Conservation (phyloP, 768 basidiomycete species). For the Termitomyces titanicus region DNA sequence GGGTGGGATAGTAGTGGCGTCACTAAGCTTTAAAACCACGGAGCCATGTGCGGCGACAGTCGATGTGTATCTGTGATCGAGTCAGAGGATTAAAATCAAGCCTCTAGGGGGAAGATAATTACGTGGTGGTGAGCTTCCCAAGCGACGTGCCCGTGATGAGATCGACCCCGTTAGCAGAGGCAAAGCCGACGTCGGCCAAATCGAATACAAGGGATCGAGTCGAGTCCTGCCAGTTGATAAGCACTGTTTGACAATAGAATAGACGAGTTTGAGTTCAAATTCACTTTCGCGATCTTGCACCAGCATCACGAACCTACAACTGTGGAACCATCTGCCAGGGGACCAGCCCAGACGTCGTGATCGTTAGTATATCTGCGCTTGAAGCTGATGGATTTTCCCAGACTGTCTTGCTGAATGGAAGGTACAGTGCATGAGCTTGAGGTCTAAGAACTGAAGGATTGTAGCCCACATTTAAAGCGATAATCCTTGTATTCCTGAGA, state of each 20-base stretch:
- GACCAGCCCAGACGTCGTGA: conserved; percentile 46
- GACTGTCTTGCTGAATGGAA: conserved; percentile 37
- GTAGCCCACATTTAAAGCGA: conserved; percentile 35
- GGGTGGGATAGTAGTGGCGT: conserved; percentile 19
- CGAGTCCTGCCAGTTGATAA: conserved; percentile 41
- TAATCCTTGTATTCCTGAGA: conserved; percentile 37
- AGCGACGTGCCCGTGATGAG: conserved; percentile 36
- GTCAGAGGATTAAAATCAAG: not conserved
- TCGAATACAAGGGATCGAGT: conserved; percentile 37
- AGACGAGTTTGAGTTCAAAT: not conserved
- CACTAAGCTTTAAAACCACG: conserved; percentile 34
- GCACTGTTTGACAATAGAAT: conserved; percentile 22
- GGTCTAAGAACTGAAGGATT: not conserved
- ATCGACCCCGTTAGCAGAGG: conserved; percentile 36
- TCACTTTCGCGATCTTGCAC: not conserved
- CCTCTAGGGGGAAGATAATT: conserved; percentile 10
- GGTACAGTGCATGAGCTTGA: not conserved
- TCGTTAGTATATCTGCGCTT: conserved; percentile 47
- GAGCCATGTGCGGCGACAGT: conserved; percentile 31
- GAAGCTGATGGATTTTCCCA: conserved; percentile 42
- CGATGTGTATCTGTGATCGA: conserved; percentile 28
- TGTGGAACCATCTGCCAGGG: conserved; percentile 43
- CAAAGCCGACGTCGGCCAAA: conserved; percentile 39
- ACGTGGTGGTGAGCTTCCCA: conserved; percentile 34
- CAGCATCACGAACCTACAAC: conserved; percentile 32